Percentiles rank a stretch among this genome's conserved stretches.
phyloP scores from a whole-genome alignment of 768 basidiomycete genomes.

The Leucosporidium yakuticum region DNA sequence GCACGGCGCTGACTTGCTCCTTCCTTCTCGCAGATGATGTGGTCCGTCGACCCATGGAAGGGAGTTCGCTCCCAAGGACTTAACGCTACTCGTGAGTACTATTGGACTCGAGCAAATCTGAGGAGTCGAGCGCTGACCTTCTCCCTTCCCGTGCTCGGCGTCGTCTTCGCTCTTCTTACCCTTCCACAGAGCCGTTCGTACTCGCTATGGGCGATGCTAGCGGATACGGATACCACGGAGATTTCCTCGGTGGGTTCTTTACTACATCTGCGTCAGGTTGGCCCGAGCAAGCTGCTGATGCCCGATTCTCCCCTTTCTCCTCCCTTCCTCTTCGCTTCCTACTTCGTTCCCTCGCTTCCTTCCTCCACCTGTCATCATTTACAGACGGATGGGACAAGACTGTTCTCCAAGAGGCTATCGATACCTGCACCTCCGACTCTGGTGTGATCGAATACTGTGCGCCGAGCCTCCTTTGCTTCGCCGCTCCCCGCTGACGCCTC shows the following conservation, averaged over 20 bases:
- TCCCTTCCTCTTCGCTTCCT: background rate
- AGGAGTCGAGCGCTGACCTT: too few species aligned
- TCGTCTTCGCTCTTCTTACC: background rate
- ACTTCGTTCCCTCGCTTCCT: background rate
- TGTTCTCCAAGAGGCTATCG: conserved; percentile 32
- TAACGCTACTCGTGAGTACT: conserved; percentile 15
- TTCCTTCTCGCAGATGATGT: conserved; percentile 12
- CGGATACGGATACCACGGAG: conserved; percentile 9
- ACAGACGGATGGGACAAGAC: conserved; percentile 34
- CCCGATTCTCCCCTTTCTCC: background rate
- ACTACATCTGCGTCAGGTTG: background rate
- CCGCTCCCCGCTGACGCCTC: background rate
- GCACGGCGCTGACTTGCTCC: conserved; percentile 1
- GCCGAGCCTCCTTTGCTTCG: background rate
- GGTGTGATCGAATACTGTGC: conserved; percentile 37
- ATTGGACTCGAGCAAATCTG: too few species aligned
- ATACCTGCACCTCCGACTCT: conserved; percentile 33
- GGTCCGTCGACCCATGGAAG: conserved; percentile 19
- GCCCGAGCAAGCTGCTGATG: background rate
- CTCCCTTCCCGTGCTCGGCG: too few species aligned
- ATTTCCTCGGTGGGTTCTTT: background rate
- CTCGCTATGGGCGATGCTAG: conserved; percentile 14
- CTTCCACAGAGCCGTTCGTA: conserved; percentile 13
- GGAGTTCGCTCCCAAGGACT: conserved; percentile 7
- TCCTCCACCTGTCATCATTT: conserved; percentile 6